Conservation (phyloP, 2,329 filamentous ascomycete species). For the Exophiala alcalophila region DNA sequence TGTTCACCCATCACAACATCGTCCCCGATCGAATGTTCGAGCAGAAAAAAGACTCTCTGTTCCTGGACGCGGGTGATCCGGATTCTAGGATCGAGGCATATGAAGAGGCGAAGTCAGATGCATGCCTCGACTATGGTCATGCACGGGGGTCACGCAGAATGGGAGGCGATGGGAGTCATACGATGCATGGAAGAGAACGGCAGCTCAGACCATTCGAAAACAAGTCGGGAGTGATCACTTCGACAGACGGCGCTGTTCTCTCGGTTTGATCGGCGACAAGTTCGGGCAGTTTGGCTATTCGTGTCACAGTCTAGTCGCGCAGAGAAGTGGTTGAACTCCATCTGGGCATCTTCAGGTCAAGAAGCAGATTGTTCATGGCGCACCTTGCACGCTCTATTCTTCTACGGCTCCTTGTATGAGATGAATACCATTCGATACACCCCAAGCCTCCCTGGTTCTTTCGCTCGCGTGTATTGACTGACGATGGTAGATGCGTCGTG, state of each 20-base stretch:
- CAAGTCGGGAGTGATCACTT: constrained; percentile 5
- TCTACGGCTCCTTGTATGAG: too few relatives aligned
- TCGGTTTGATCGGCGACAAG: not conserved
- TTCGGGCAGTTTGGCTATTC: constrained; percentile 1
- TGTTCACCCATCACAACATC: not conserved
- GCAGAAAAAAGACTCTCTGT: not conserved
- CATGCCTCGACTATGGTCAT: too few relatives aligned
- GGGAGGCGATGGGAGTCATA: constrained; percentile 7
- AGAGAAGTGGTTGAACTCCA: not conserved
- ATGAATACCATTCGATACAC: too few relatives aligned
- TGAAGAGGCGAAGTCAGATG: not conserved
- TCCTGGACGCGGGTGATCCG: not conserved
- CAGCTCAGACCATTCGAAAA: not conserved
- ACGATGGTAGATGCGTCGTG: too few relatives aligned
- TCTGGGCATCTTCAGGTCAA: constrained; percentile 3
- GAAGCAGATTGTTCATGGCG: not conserved
- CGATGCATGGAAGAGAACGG: constrained; percentile 6
- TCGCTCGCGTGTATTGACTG: too few relatives aligned
- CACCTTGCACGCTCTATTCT: constrained; percentile 1
- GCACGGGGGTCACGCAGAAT: too few relatives aligned
- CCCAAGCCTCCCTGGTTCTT: too few relatives aligned
- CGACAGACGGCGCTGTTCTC: constrained; percentile 5
- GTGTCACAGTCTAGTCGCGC: not conserved
- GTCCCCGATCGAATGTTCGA: not conserved
- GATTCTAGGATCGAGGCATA: not conserved